phyloP scores from a whole-genome alignment of 352 stramenopile genomes.

The Phytophthora meadii region DNA sequence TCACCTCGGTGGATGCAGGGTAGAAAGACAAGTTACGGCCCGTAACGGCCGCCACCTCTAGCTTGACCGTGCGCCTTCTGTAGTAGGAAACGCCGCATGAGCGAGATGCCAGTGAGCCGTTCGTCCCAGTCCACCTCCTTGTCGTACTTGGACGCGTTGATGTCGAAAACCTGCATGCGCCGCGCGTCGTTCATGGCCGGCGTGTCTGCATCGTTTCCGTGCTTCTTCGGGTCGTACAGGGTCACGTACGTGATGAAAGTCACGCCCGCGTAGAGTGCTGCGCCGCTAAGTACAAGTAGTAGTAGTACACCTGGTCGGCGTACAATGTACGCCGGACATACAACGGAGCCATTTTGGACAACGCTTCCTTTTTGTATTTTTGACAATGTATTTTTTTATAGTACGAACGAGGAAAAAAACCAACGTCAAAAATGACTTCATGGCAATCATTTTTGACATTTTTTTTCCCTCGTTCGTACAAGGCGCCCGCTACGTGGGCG shows the following conservation, averaged over 20 bases:
- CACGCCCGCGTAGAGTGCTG: constrained; percentile 62
- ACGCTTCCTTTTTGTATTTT: background rate
- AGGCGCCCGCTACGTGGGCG: too few species aligned
- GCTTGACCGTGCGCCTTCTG: constrained; percentile 63
- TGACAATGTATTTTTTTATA: background rate
- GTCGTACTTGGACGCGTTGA: constrained; percentile 79
- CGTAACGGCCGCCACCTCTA: constrained; percentile 96
- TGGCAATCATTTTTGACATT: too few species aligned
- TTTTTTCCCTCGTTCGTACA: too few species aligned
- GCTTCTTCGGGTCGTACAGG: constrained; percentile 70
- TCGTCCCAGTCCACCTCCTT: constrained; percentile 84
- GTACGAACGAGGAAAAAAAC: too few species aligned
- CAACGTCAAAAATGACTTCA: too few species aligned
- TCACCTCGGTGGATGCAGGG: constrained; percentile 44
- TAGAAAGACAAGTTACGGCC: constrained; percentile 95
- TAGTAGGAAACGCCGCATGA: constrained; percentile 87
- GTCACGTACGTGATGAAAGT: constrained; percentile 71
- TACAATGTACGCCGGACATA: constrained; percentile 2
- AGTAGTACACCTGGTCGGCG: constrained; percentile 61
- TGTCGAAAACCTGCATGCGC: constrained; percentile 71
- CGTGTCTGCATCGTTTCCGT: constrained; percentile 21
- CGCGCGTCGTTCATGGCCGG: constrained; percentile 54
- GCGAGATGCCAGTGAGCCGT: constrained; percentile 75
- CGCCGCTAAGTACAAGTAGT: constrained; percentile 65
- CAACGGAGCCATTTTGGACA: constrained; percentile 33